A percentile compares a stretch with the other conserved stretches of the same genome.
phyloP scores from a whole-genome alignment of 2,329 filamentous ascomycete genomes.

The Bimuria novae-zelandiae region DNA sequence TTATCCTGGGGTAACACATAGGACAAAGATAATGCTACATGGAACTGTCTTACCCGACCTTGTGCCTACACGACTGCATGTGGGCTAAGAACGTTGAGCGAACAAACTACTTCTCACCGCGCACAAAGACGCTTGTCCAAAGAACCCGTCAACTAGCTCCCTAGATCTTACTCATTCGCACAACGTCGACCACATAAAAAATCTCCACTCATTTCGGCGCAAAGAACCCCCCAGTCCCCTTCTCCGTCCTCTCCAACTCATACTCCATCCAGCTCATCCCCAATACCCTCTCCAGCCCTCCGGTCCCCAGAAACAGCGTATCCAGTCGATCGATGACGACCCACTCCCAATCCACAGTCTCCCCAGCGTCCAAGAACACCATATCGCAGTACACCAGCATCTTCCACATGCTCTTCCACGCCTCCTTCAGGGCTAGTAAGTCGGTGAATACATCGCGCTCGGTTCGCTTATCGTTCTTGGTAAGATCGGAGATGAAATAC shows the following conservation, averaged over 20 bases:
- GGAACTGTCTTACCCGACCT: too few species aligned
- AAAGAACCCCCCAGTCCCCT: too few species aligned
- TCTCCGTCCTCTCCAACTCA: background rate
- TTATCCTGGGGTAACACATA: too few species aligned
- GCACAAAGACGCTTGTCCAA: too few species aligned
- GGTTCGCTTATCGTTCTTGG: background rate
- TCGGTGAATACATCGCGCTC: slow-evolving; percentile 1
- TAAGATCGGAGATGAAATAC: background rate
- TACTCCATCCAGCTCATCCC: background rate
- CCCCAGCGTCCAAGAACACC: background rate
- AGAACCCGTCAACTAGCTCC: too few species aligned
- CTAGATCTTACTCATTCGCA: too few species aligned
- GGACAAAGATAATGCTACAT: too few species aligned
- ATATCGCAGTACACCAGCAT: slow-evolving; percentile 1
- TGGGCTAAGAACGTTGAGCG: too few species aligned
- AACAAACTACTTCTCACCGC: too few species aligned
- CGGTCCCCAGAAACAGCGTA: background rate
- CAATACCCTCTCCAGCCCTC: background rate
- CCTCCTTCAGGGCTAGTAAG: background rate
- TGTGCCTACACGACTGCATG: too few species aligned
- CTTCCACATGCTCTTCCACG: slow-evolving; percentile 1
- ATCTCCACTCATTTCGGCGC: too few species aligned
- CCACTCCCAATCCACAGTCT: background rate
- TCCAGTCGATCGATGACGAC: background rate
- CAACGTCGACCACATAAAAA: too few species aligned